A percentile compares a stretch with the other conserved stretches of the same genome.
Evolutionary conservation across 177 flowering plant genomes (phyloP).

Genomic region (Telopea speciosissima): DNA sequence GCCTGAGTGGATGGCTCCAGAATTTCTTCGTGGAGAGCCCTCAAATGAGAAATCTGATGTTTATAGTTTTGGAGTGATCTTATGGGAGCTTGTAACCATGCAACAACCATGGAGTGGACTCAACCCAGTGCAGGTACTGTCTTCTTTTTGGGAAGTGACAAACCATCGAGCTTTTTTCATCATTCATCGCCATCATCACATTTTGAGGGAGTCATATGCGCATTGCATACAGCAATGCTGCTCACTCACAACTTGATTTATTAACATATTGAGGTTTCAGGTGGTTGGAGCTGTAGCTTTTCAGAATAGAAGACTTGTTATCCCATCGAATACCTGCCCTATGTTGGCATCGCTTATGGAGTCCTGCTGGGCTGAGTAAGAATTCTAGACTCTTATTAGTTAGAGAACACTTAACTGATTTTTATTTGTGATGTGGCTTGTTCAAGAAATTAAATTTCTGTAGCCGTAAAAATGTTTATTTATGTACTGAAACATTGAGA

Average conservation of each 20-base stretch:
- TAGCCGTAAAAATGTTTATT: not conserved
- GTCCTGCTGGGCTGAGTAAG: slow-evolving; percentile 97
- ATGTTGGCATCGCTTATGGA: slow-evolving; percentile 74
- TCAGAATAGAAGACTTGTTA: slow-evolving; percentile 77
- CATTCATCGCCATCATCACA: not conserved
- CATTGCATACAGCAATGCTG: not conserved
- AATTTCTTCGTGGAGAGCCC: slow-evolving; percentile 94
- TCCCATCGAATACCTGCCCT: slow-evolving; percentile 67
- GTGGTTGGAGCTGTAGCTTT: slow-evolving; percentile 99
- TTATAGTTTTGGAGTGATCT: slow-evolving; percentile 91
- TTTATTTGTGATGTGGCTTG: not conserved
- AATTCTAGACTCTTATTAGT: not conserved
- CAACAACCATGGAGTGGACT: slow-evolving; percentile 95
- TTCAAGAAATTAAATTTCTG: not conserved
- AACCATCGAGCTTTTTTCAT: too few species aligned
- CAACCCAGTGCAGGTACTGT: slow-evolving; percentile 78
- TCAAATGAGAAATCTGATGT: slow-evolving; percentile 93
- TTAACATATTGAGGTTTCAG: slow-evolving; percentile 30
- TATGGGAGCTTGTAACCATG: slow-evolving; percentile 94
- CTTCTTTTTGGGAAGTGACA: not conserved
- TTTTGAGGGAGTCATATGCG: not conserved
- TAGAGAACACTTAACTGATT: not conserved
- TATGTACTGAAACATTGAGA: not conserved
- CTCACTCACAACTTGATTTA: not conserved
- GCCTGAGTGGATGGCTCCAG: slow-evolving; percentile 99